Evolutionary conservation across 805 yeast genomes (phyloP).

Genomic region (Candida tammaniensis): DNA sequence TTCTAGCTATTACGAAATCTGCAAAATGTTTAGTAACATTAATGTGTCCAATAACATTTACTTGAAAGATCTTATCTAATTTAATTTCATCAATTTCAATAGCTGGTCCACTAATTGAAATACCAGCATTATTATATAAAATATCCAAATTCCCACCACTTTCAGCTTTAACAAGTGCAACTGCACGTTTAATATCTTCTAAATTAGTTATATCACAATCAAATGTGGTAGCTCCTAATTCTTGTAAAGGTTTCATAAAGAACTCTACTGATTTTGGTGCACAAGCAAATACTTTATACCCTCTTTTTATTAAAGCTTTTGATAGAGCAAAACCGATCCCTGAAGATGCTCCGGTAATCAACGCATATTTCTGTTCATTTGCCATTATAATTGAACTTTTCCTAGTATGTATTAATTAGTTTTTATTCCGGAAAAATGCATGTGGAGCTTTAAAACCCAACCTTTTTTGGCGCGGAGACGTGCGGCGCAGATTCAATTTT

Average conservation of each 20-base stretch:
- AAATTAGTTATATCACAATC: conserved; percentile 35
- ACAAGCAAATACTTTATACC: conserved; percentile 37
- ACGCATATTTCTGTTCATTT: conserved; percentile 29
- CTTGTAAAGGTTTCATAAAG: conserved; percentile 23
- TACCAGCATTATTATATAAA: conserved; percentile 44
- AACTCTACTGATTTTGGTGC: conserved; percentile 24
- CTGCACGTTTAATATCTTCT: conserved; percentile 25
- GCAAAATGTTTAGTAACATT: conserved; percentile 31
- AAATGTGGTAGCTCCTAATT: conserved; percentile 25
- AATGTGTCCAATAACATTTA: conserved; percentile 40
- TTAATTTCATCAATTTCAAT: conserved; percentile 27
- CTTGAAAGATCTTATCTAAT: conserved; percentile 23
- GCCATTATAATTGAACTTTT: no score
- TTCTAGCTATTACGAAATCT: conserved; percentile 25
- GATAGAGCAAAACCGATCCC: conserved; percentile 48
- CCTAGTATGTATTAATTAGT: no score
- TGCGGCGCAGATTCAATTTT: no score
- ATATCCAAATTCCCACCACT: conserved; percentile 34
- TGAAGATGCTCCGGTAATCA: conserved; percentile 52
- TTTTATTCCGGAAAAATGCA: no score
- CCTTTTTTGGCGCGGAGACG: no score
- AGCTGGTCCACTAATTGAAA: conserved; percentile 22
- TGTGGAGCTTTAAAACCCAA: no score
- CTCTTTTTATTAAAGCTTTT: conserved; percentile 39
- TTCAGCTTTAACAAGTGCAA: conserved; percentile 17